Evolutionary conservation across 108 stramenopile genomes (phyloP), one percentile per base, ranked within the genome.

Genomic region (Mayamaea pseudoterrestris): DNA sequence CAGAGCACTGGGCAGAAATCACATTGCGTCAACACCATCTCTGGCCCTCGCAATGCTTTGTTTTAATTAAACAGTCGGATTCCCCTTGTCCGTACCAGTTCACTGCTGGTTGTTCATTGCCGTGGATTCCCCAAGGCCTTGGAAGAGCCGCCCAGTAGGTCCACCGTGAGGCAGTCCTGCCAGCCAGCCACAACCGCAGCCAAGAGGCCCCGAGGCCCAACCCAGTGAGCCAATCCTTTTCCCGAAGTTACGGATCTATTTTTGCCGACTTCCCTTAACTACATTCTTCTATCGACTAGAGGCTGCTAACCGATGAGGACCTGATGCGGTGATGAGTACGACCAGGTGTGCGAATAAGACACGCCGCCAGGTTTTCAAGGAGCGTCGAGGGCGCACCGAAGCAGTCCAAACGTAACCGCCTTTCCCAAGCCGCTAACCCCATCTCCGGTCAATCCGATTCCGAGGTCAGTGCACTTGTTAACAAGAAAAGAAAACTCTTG

Each of bases 241-340:
- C 79, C 74, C 79, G 72, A 80, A 73, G 79, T 80, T 80, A 80
- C 78, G 73, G 78, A 80, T 80, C 78, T 76, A 82, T 68, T 83
- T 83, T 76, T 83, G 71, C 76, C 71, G 70, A 77, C 70, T 77
- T 69, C 70, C 67, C 71, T 83, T 86, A 89, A 80, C 86, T 93
- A 93, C 84, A 83, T 93, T 93, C 73, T 80, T 87, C 92, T 93
- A 93, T 93, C 80, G 80, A 89, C 92, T 77, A 81, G 81, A 89
- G 81, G 79, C 81, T 89, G 74, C 79, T 71, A 75, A 83, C 80
- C 88, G n/a, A 84, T 84, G 93, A 88, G 81, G 85, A 94, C 89
- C 93, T 94, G 93, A 86, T 83, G 93, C 89, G 93, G 93, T 94
- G 84, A 94, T 90, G 77, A 78, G 85, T 83, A 88, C 79, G 79